Conservation (phyloP, 2,329 filamentous ascomycete genomes). For the Xylaria sp. region DNA sequence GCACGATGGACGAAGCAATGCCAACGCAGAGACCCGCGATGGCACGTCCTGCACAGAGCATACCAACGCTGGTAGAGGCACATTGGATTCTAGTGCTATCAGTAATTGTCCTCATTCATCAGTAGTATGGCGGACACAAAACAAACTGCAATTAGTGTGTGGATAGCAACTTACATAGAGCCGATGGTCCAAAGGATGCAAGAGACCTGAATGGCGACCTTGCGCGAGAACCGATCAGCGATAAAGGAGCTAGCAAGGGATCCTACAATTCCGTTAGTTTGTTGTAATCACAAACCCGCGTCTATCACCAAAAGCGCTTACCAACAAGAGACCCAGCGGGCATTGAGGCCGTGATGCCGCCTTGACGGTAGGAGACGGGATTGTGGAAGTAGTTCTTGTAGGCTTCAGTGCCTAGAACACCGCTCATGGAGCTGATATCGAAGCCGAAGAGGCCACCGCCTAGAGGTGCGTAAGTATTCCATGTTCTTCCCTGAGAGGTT, state of each 20-base stretch:
- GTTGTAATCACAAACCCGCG: neutral
- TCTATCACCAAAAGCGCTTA: slow-evolving; percentile 43
- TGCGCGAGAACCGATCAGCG: slow-evolving; percentile 62
- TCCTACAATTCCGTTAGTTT: slow-evolving; percentile 42
- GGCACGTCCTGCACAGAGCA: slow-evolving; percentile 77
- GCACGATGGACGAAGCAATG: slow-evolving; percentile 77
- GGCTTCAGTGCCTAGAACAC: slow-evolving; percentile 72
- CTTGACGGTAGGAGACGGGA: slow-evolving; percentile 67
- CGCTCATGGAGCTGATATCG: slow-evolving; percentile 80
- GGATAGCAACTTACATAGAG: slow-evolving; percentile 48
- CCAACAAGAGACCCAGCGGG: slow-evolving; percentile 75
- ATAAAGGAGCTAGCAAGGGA: slow-evolving; percentile 63
- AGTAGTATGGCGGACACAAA: neutral
- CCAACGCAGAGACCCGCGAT: slow-evolving; percentile 80
- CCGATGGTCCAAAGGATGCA: slow-evolving; percentile 64
- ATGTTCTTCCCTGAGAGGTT: neutral
- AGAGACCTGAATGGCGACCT: slow-evolving; percentile 60
- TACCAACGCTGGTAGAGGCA: slow-evolving; percentile 72
- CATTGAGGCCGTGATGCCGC: slow-evolving; percentile 79
- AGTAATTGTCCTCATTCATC: neutral
- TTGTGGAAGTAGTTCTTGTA: slow-evolving; percentile 80
- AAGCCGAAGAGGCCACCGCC: slow-evolving; percentile 81
- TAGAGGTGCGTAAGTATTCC: slow-evolving; percentile 43
- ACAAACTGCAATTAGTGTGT: neutral
- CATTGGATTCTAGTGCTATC: slow-evolving; percentile 60